Conservation (phyloP, 148 eudicot genomes). For the Dysphania ambrosioides region DNA sequence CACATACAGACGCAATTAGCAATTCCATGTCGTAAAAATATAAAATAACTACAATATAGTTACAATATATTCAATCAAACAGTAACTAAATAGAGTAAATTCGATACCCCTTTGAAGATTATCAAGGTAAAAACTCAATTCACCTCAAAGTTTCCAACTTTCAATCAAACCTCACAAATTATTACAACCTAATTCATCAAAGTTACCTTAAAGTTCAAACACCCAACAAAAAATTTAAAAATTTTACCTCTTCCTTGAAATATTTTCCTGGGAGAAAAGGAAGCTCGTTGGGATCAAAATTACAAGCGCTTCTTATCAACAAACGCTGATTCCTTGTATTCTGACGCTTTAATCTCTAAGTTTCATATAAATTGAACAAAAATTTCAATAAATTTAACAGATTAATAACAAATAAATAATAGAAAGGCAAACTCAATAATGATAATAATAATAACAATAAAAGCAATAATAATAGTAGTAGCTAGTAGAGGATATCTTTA, state of each 20-base stretch:
- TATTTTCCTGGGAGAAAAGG: constrained; percentile 48
- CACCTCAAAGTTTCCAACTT: constrained; percentile 6
- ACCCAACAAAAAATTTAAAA: background rate
- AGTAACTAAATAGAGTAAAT: background rate
- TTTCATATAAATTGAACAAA: constrained; percentile 1
- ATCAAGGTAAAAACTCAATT: background rate
- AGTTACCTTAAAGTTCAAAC: background rate
- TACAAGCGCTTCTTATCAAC: constrained; percentile 44
- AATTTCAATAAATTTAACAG: background rate
- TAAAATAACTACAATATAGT: background rate
- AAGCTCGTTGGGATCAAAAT: constrained; percentile 54
- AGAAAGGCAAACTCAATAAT: background rate
- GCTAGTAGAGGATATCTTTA: background rate
- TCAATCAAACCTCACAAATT: constrained; percentile 6
- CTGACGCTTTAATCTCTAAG: constrained; percentile 44
- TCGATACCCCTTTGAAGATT: background rate
- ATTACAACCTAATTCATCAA: constrained; percentile 3
- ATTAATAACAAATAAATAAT: background rate
- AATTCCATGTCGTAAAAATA: background rate
- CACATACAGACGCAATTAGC: background rate
- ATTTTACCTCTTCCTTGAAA: constrained; percentile 68
- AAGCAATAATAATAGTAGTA: background rate
- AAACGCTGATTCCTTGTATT: constrained; percentile 31
- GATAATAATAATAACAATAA: too few species aligned
- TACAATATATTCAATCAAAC: background rate